Evolutionary conservation across 352 stramenopile species (phyloP), one percentile per base, ranked within the genome.

Genomic region (Pythium rishiriense): DNA sequence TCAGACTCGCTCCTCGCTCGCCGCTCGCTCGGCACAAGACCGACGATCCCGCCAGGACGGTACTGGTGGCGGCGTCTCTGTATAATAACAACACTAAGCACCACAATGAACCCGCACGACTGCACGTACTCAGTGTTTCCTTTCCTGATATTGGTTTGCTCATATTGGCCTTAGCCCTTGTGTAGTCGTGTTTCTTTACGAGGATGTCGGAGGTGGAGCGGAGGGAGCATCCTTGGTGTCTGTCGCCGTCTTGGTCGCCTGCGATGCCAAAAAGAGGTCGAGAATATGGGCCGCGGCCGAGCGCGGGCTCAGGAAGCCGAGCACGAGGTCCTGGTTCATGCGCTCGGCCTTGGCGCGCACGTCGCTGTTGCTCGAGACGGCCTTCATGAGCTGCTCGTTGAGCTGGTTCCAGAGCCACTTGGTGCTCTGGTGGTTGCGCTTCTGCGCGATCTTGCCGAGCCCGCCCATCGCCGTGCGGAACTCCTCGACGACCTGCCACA

Each of bases 341-440:
- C 75, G 74, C 33, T 80, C 66, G 33, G 80, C 80, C 45, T 87
- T 78, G 19, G 70, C 51, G 42, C 69, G 72, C 37, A 90, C 79
- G 12, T 74, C 58, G 35, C 53, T 49, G 66, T 76, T 81, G 47
- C 70, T 73, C 11, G 78, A 79, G 19, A 90, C 79, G 2, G 78
- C 76, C 33, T 74, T 66, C 81, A 92, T 89, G 43, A 92, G 76
- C 53, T 92, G 80, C 68, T 89, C 78, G 47, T 88, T 85, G 29
- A 92, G 67, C 51, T 90, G 79, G 60, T 88, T 90, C 83, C 79
- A 90, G 77, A 92, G 88, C 83, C 83, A 92, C 61, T 88, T 90
- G 29, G 81, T 88, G 58, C 76, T 88, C 72, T 92, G 83, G 3
- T 63, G 51, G 48, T 86, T 88, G 47, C 81, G 81, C 66, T 92